Percentiles rank a stretch among this genome's conserved stretches.
phyloP scores from a whole-genome alignment of 2,329 filamentous ascomycete genomes.

The Colletotrichum viniferum region DNA sequence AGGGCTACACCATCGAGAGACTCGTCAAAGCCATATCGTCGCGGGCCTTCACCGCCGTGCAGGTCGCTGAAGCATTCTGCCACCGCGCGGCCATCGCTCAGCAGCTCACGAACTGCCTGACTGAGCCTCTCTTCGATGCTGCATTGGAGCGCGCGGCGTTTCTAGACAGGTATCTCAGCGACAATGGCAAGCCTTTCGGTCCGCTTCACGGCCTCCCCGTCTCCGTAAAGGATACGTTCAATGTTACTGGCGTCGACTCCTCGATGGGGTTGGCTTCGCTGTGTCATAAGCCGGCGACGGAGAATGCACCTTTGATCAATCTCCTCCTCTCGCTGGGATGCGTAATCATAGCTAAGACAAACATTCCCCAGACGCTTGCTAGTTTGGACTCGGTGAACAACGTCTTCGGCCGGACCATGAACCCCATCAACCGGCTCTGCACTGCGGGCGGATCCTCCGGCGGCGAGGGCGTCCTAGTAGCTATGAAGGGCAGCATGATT shows the following conservation, averaged over 20 bases:
- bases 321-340: constrained; percentile 34
- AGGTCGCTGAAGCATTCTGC: constrained; percentile 9
- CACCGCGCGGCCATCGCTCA: constrained; percentile 48
- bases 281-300: constrained; percentile 32
- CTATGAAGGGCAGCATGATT: constrained; percentile 8
- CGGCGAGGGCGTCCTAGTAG: constrained; percentile 12
- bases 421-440: constrained; percentile 11
- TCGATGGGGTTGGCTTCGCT: constrained; percentile 40
- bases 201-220: constrained; percentile 68
- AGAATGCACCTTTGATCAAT: constrained; percentile 31
- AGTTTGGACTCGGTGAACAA: constrained; percentile 20
- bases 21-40: not conserved
- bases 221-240: constrained; percentile 51
- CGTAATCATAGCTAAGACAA: constrained; percentile 24
- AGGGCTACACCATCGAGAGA: not conserved
- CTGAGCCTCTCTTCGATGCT: constrained; percentile 54
- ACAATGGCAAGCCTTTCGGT: constrained; percentile 49
- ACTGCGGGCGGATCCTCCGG: constrained; percentile 14
- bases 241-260: constrained; percentile 49
- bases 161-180: constrained; percentile 49
- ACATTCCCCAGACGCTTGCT: constrained; percentile 31
- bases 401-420: constrained; percentile 15
- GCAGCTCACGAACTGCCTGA: constrained; percentile 58
- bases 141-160: constrained; percentile 52
- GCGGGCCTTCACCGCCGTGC: not conserved